Base-by-base conservation (phyloP, 208 protist species). In the Herpetomonas tarakana region DNA sequence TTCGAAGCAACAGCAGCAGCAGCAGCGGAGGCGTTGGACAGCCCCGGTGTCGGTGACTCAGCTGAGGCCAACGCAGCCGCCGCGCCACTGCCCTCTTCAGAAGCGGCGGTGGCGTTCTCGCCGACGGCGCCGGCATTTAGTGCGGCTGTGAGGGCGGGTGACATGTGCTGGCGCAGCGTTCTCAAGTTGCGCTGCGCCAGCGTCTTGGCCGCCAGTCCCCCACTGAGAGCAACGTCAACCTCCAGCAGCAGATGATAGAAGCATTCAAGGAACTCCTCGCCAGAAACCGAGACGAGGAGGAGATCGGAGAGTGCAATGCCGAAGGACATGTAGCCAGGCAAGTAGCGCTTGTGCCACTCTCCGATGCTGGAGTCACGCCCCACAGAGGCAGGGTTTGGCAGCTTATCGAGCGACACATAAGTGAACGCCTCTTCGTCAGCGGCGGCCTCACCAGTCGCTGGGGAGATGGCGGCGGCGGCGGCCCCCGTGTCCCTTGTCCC, bases 261-360 rank as follows among this genome's bases (percentile, higher is more conserved):
- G 45, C 74, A 81, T 54, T 92, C 86, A 0, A 81, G 64, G 61
- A 90, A 88, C 29, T 78, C 79, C 1, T 46, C 61, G 19, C 73
- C 74, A 14, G 65, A 50, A 16, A 88, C 67, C 1, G 82, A 72
- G 2, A 75, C 58, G 19, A 76, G 54, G 9, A 92, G 57, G 1
- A 92, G 65, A 18, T 92, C 86, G 0, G 82, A 71, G 28, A 92
- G 80, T 4, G 86, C 82, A 18, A 83, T 56, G 25, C 74, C 79
- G 25, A 92, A 65, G n/a, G 72, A 66, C 16, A 67, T 35, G 51
- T 81, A 86, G 53, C 52, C 72, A 0, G 79, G 81, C 19, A 92
- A 68, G 51, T 73, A 57, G 26, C 63, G 61, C 25, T 28, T 30
- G 29, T n/a, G n/a, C 69, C 69, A 76, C 49, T 66, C 69, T 29